phyloP scores from a whole-genome alignment of 1,284 basidiomycete species.

The Boletellus deceptivus region DNA sequence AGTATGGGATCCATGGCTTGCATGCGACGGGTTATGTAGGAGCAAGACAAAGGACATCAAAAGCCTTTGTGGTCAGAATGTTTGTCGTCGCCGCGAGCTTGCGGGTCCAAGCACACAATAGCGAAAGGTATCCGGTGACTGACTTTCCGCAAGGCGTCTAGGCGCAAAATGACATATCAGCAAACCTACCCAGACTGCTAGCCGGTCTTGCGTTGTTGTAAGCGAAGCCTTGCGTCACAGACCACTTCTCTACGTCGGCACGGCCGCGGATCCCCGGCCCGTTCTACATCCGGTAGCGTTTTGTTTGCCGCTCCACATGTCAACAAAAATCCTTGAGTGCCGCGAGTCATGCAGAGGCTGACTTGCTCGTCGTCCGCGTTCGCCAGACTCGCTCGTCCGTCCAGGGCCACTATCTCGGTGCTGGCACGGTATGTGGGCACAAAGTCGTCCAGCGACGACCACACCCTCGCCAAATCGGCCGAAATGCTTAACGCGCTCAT shows the following conservation, averaged over 20 bases:
- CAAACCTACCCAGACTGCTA: too few relatives aligned
- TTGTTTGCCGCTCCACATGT: too few relatives aligned
- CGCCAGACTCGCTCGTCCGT: not conserved
- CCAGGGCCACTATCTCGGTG: not conserved
- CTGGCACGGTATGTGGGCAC: constrained; percentile 16
- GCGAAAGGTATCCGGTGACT: too few relatives aligned
- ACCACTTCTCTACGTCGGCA: too few relatives aligned
- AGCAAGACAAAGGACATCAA: constrained; percentile 1
- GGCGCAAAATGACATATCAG: too few relatives aligned
- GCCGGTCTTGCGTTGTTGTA: too few relatives aligned
- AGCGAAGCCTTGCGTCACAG: too few relatives aligned
- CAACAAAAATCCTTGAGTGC: too few relatives aligned
- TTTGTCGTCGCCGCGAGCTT: not conserved
- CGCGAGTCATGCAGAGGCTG: not conserved
- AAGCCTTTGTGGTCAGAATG: not conserved
- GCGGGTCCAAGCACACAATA: too few relatives aligned
- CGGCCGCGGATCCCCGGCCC: too few relatives aligned
- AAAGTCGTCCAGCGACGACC: constrained; percentile 19
- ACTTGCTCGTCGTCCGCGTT: constrained; percentile 1
- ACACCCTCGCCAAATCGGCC: constrained; percentile 21
- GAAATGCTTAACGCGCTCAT: constrained; percentile 23
- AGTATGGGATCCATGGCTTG: not conserved
- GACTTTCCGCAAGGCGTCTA: too few relatives aligned
- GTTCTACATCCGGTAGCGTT: too few relatives aligned
- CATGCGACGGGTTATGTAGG: not conserved